phyloP scores from a whole-genome alignment of 2,329 filamentous ascomycete genomes.

The Ampelomyces quisqualis region DNA sequence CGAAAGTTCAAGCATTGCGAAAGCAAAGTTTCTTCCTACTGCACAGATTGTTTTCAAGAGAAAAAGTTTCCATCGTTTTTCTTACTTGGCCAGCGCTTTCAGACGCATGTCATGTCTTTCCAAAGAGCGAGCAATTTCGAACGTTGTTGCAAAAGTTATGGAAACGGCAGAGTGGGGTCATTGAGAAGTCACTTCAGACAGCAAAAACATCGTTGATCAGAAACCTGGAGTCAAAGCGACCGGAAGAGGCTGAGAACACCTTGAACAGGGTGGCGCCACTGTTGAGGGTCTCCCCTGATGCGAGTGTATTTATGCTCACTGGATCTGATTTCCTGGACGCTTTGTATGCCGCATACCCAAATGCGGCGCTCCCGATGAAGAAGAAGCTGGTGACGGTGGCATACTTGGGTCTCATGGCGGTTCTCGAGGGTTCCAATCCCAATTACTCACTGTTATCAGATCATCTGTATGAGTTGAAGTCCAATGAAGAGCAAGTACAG shows the following conservation, averaged over 20 bases:
- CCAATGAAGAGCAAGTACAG: conserved; percentile 64
- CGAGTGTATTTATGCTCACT: conserved; percentile 67
- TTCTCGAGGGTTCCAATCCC: conserved; percentile 66
- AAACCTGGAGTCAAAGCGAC: conserved; percentile 63
- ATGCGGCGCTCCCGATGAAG: conserved; percentile 63
- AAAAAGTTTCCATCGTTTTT: conserved; percentile 51
- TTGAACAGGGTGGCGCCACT: conserved; percentile 64
- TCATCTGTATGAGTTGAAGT: conserved; percentile 78
- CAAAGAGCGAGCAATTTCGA: conserved; percentile 60
- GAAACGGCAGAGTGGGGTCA: conserved; percentile 49
- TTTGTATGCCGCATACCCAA: conserved; percentile 64
- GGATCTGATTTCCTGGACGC: conserved; percentile 87
- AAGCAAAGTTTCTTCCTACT: conserved; percentile 66
- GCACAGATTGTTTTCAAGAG: conserved; percentile 56
- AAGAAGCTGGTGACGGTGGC: conserved; percentile 69
- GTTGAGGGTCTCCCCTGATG: conserved; percentile 60
- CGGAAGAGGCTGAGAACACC: conserved; percentile 56
- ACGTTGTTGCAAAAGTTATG: conserved; percentile 55
- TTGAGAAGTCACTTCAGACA: conserved; percentile 59
- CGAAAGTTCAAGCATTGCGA: conserved; percentile 55
- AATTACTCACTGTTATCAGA: conserved; percentile 77
- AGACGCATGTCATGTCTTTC: conserved; percentile 67
- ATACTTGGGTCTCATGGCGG: conserved; percentile 72
- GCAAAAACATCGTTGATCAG: conserved; percentile 64
- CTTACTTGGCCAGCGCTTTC: conserved; percentile 68